Evolutionary conservation across 768 basidiomycete genomes (phyloP).

Genomic region (Tylopilus plumbeoviolaceoides): DNA sequence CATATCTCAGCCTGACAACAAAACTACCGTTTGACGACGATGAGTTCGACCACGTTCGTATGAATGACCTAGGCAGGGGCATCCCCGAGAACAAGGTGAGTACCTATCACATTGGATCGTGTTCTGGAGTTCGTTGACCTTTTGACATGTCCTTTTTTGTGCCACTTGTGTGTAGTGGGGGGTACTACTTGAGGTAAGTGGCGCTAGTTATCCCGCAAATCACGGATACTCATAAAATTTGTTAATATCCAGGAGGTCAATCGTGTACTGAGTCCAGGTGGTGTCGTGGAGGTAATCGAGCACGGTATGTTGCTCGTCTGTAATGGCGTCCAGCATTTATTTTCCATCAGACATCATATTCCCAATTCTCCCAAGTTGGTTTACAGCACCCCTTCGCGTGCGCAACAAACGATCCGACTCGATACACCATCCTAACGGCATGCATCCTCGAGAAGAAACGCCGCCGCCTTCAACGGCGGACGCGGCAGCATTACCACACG

Average conservation of each 20-base stretch:
- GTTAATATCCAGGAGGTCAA: slow-evolving; percentile 56
- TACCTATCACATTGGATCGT: background rate
- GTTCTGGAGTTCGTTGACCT: background rate
- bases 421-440: slow-evolving; percentile 48
- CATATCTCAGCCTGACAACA: slow-evolving; percentile 54
- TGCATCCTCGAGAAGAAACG: slow-evolving; percentile 31
- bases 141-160: slow-evolving; percentile 1
- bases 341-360: slow-evolving; percentile 59
- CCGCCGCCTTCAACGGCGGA: slow-evolving; percentile 32
- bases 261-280: slow-evolving; percentile 65
- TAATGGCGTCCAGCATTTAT: background rate
- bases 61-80: slow-evolving; percentile 58
- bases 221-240: slow-evolving; percentile 1
- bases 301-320: slow-evolving; percentile 46
- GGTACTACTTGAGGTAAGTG: slow-evolving; percentile 55
- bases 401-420: slow-evolving; percentile 46
- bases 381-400: slow-evolving; percentile 63
- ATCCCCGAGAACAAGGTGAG: slow-evolving; percentile 72
- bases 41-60: slow-evolving; percentile 78
- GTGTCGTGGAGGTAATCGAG: slow-evolving; percentile 68
- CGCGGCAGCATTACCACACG: slow-evolving; percentile 44
- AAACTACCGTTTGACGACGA: slow-evolving; percentile 80
- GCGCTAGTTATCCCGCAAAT: background rate
- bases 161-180: slow-evolving; percentile 49
- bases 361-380: slow-evolving; percentile 74